Conservation (phyloP, 1,139 yeast genomes). For the Diutina rugosa region DNA sequence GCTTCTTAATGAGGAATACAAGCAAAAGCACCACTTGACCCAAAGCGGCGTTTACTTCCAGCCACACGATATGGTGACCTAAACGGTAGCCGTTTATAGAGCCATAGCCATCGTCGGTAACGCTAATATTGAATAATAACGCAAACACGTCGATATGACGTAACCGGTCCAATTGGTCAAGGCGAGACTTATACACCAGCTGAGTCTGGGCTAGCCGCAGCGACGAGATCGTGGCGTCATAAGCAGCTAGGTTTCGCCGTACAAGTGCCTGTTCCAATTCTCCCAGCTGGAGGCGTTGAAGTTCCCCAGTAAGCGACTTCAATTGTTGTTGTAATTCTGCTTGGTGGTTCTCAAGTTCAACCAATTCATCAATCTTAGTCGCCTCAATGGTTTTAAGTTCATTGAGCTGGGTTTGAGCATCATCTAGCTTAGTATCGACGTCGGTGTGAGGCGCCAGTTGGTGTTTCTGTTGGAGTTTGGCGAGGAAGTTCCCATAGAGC, state of each 20-base stretch:
- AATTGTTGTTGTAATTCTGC: constrained; percentile 27
- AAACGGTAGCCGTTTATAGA: constrained; percentile 77
- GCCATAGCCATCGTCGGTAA: constrained; percentile 55
- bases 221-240: constrained; percentile 33
- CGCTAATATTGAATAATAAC: constrained; percentile 71
- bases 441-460: constrained; percentile 17
- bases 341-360: constrained; percentile 29
- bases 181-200: constrained; percentile 46
- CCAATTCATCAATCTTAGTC: constrained; percentile 28
- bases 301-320: constrained; percentile 21
- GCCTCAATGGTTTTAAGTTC: constrained; percentile 18
- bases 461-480: constrained; percentile 37
- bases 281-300: constrained; percentile 19
- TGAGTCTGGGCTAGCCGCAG: constrained; percentile 49
- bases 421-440: constrained; percentile 11
- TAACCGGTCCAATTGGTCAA: constrained; percentile 54
- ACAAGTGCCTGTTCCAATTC: constrained; percentile 32
- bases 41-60: constrained; percentile 84
- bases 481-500: constrained; percentile 58
- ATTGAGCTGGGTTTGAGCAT: constrained; percentile 28
- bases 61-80: constrained; percentile 74
- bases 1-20: constrained; percentile 47
- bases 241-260: constrained; percentile 37
- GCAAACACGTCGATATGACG: constrained; percentile 70
- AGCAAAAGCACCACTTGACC: constrained; percentile 72